phyloP scores from a whole-genome alignment of 768 basidiomycete genomes.

The Lactarius hengduanensis region DNA sequence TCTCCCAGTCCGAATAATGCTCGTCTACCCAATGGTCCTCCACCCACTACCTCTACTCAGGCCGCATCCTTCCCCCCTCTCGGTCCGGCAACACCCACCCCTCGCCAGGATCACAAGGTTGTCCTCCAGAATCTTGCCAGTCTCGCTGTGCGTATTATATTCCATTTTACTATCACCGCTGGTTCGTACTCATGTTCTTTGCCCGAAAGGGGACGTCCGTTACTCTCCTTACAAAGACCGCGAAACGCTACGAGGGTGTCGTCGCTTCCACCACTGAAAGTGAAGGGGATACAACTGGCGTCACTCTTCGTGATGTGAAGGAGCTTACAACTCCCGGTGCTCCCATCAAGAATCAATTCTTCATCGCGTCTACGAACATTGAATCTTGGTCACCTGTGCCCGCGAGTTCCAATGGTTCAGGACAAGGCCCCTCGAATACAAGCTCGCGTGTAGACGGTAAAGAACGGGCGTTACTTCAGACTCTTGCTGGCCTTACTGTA shows the following conservation, averaged over 20 bases:
- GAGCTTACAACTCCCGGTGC: constrained; percentile 64
- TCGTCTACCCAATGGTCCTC: constrained; percentile 46
- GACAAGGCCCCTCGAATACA: constrained; percentile 30
- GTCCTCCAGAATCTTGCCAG: constrained; percentile 57
- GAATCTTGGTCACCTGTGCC: constrained; percentile 51
- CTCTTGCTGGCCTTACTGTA: constrained; percentile 69
- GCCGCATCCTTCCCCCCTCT: constrained; percentile 41
- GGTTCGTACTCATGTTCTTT: constrained; percentile 5
- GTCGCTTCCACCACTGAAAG: constrained; percentile 51
- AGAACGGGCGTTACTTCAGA: constrained; percentile 61
- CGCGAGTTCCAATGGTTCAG: constrained; percentile 44
- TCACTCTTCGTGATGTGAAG: constrained; percentile 75
- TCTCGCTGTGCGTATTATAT: constrained; percentile 51
- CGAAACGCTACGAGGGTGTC: constrained; percentile 71
- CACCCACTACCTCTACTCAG: constrained; percentile 34
- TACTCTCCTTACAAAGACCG: constrained; percentile 67
- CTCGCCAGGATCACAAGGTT: constrained; percentile 44
- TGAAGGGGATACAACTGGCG: constrained; percentile 72
- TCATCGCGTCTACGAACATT: constrained; percentile 72
- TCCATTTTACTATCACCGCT: neutral
- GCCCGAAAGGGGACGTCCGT: constrained; percentile 64
- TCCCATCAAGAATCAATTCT: constrained; percentile 64
- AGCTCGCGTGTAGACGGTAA: constrained; percentile 42
- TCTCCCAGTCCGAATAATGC: constrained; percentile 47
- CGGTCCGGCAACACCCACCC: constrained; percentile 33